Percentiles rank a stretch among this genome's conserved stretches.
Conservation (phyloP, 345 rosid species). For the Isatis tinctoria region DNA sequence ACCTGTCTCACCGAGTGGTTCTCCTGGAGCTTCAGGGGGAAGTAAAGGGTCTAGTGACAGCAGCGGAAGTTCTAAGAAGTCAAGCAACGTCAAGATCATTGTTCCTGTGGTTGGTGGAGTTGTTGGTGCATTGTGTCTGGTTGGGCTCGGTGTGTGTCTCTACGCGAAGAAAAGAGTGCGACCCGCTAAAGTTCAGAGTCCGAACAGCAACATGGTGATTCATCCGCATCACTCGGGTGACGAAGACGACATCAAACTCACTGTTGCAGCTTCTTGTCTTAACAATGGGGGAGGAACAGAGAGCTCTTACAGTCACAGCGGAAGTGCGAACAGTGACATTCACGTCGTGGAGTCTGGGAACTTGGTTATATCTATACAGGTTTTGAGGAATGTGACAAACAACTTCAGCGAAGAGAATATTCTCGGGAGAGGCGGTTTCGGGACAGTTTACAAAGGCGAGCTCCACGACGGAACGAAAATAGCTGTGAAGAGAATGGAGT, state of each 20-base stretch:
- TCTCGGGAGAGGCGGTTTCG: conserved; percentile 82
- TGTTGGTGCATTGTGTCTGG: conserved; percentile 36
- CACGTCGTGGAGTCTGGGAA: conserved; percentile 72
- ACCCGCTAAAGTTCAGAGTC: conserved; percentile 48
- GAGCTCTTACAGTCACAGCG: conserved; percentile 37
- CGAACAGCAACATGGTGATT: conserved; percentile 43
- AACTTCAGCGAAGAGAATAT: conserved; percentile 72
- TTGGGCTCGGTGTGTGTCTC: conserved; percentile 47
- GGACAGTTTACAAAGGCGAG: conserved; percentile 85
- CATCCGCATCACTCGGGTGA: conserved; percentile 71
- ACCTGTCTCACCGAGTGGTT: not conserved
- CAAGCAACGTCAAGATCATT: conserved; percentile 40
- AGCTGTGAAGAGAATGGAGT: conserved; percentile 91
- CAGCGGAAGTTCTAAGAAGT: conserved; percentile 26
- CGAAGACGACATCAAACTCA: conserved; percentile 50
- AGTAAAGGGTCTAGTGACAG: not conserved
- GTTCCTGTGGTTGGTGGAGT: conserved; percentile 59
- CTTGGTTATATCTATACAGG: conserved; percentile 76
- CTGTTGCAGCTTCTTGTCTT: conserved; percentile 54
- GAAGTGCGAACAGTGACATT: conserved; percentile 49
- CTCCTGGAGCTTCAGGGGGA: conserved; percentile 12
- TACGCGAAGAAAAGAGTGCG: conserved; percentile 36
- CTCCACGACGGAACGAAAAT: conserved; percentile 82
- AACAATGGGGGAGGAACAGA: conserved; percentile 43
- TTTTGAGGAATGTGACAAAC: conserved; percentile 63